Evolutionary conservation across 345 rosid species (phyloP), one percentile per base, ranked within the genome.

Genomic region (Euphorbia peplus): DNA sequence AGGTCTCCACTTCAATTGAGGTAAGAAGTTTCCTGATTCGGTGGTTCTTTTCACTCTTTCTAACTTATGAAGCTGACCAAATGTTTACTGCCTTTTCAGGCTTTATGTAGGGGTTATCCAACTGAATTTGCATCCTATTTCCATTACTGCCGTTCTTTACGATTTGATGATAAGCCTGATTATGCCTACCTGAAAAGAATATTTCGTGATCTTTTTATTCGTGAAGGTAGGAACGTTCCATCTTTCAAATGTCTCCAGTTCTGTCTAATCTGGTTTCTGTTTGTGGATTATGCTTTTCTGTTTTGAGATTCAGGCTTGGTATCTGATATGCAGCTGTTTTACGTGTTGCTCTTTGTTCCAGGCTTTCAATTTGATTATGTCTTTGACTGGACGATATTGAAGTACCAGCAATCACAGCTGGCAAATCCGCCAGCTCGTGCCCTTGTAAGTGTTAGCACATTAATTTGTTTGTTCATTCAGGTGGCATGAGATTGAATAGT

Each of bases 331-430:
- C 28, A 42, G 13, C 26, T 11, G 4, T 46, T 58, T 53, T 25
- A 67, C n/a, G 4, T 32, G 10, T 37, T 65, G 10, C 41, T 71
- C 12, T 53, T 28, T 25, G 14, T 11, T 3, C 25, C 81, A 93
- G 98, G 98, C 44, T 93, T 90, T 80, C 93, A 93, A 81, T 88
- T 86, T 80, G 97, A 92, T 76, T 84, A 90, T 83, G 93, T 92
- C 37, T 92, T 88, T 83, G 98, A 93, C 70, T 93, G 98, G 98
- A 90, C 97, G 15, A 90, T 93, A 74, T 76, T 92, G 86, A 90
- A 93, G 80, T 90, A 86, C 84, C 96, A 91, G 81, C 96, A 91
- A 67, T 86, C 93, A 67, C 96, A 87, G 75, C 78, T 88, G 68
- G 77, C 93, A 52, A 79, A 85, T 67, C 96, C 98, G 41, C 82